Conservation (phyloP, 169 alveolate species). For the Condylostoma magnum region DNA sequence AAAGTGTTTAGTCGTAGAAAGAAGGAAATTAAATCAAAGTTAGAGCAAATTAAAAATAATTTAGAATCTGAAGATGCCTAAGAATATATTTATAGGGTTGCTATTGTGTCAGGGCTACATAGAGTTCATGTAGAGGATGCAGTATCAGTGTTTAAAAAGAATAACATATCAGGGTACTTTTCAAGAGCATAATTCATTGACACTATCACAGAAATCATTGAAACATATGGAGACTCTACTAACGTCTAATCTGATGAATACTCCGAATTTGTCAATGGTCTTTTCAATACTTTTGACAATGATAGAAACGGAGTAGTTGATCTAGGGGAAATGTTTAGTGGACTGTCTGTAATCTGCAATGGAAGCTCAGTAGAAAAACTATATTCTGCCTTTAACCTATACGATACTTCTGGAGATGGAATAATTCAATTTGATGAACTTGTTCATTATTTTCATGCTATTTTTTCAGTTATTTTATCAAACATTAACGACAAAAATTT, state of each 20-base stretch:
- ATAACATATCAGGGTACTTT: constrained; percentile 11
- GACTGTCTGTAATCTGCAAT: constrained; percentile 13
- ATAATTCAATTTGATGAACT: constrained; percentile 3
- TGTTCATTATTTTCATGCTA: neutral
- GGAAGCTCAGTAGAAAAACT: constrained; percentile 10
- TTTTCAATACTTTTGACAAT: constrained; percentile 1
- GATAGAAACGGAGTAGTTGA: constrained; percentile 21
- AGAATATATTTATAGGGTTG: neutral
- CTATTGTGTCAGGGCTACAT: neutral
- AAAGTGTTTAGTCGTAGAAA: neutral
- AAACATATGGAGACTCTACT: neutral
- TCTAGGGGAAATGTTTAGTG: constrained; percentile 5
- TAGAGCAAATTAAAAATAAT: neutral
- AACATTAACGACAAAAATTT: neutral
- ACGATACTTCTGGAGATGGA: constrained; percentile 4
- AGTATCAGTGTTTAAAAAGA: neutral
- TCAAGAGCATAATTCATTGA: neutral
- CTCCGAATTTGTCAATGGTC: neutral
- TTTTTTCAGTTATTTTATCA: neutral
- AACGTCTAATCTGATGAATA: neutral
- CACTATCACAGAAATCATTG: neutral
- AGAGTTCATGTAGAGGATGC: constrained; percentile 19
- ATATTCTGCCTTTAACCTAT: neutral
- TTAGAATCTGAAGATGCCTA: neutral
- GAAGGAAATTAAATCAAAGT: neutral